These are phyloP conservation scores for Magnusiomyces tetraspermus DNA, from an alignment of 1,139 yeast genomes.

Conservation along the genomic window DNA sequence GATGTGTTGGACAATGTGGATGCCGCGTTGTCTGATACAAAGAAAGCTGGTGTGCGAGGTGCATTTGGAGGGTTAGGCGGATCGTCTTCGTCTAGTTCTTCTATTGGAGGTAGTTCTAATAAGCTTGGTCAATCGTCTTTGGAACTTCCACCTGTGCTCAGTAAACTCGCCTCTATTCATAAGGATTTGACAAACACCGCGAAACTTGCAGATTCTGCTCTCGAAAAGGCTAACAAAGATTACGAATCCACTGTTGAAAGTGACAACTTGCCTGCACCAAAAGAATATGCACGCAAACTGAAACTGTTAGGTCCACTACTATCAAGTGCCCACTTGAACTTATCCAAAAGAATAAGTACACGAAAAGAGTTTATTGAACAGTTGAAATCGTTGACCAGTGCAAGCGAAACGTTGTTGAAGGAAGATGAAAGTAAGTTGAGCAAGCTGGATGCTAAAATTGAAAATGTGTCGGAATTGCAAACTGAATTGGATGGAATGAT, in stretches of 20 bases:
- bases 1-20: constrained; percentile 40
- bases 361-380: constrained; percentile 37
- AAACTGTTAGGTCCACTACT: constrained; percentile 15
- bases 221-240: constrained; percentile 15
- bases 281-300: constrained; percentile 40
- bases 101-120: constrained; percentile 3
- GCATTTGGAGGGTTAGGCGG: constrained; percentile 1
- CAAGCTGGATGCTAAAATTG: constrained; percentile 38
- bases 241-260: constrained; percentile 28
- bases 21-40: constrained; percentile 24
- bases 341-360: constrained; percentile 36
- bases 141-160: constrained; percentile 37
- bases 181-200: constrained; percentile 28
- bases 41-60: constrained; percentile 8
- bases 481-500: constrained; percentile 41
- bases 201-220: constrained; percentile 13
- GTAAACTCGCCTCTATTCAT: constrained; percentile 38
- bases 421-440: constrained; percentile 40
- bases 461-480: constrained; percentile 36
- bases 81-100: neutral
- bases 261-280: constrained; percentile 46
- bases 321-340: constrained; percentile 16
- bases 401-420: constrained; percentile 38
- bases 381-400: constrained; percentile 37
- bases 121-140: constrained; percentile 20